These are phyloP conservation scores for Amphichorda felina DNA, from an alignment of 2,329 filamentous ascomycete genomes.

Conservation along the genomic window DNA sequence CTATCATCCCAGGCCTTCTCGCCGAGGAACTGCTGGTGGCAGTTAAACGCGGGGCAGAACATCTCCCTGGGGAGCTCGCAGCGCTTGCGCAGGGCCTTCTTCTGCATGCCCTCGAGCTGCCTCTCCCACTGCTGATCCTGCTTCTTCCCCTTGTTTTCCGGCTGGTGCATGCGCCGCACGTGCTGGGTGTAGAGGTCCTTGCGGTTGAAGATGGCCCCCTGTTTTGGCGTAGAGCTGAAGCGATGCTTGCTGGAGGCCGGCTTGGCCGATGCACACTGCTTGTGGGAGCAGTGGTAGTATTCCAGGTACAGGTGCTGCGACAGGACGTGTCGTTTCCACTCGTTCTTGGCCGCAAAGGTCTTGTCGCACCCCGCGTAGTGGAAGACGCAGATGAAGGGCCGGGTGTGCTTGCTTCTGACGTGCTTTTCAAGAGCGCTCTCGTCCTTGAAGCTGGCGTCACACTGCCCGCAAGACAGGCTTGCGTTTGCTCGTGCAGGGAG, in stretches of 20 bases:
- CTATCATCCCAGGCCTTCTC: constrained; percentile 61
- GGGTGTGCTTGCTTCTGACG: constrained; percentile 39
- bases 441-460: constrained; percentile 17
- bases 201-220: constrained; percentile 67
- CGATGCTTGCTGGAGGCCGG: background rate
- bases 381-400: constrained; percentile 68
- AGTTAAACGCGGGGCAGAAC: constrained; percentile 50
- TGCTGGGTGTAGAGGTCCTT: constrained; percentile 91
- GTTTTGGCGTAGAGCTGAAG: constrained; percentile 22
- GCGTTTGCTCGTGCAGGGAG: no score
- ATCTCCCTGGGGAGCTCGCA: constrained; percentile 50
- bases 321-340: constrained; percentile 85
- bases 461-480: background rate
- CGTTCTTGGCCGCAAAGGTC: constrained; percentile 73
- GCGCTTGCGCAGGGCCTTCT: constrained; percentile 45
- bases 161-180: constrained; percentile 70
- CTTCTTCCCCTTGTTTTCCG: constrained; percentile 24
- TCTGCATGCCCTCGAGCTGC: constrained; percentile 42
- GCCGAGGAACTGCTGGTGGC: constrained; percentile 47
- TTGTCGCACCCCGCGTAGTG: constrained; percentile 62
- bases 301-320: constrained; percentile 67
- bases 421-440: constrained; percentile 32
- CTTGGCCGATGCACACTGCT: background rate
- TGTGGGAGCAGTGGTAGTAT: constrained; percentile 67
- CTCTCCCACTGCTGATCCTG: constrained; percentile 31